A percentile compares a stretch with the other conserved stretches of the same genome.
Evolutionary conservation across 1,284 basidiomycete genomes (phyloP).

Genomic region (Cryptococcus hybrid): DNA sequence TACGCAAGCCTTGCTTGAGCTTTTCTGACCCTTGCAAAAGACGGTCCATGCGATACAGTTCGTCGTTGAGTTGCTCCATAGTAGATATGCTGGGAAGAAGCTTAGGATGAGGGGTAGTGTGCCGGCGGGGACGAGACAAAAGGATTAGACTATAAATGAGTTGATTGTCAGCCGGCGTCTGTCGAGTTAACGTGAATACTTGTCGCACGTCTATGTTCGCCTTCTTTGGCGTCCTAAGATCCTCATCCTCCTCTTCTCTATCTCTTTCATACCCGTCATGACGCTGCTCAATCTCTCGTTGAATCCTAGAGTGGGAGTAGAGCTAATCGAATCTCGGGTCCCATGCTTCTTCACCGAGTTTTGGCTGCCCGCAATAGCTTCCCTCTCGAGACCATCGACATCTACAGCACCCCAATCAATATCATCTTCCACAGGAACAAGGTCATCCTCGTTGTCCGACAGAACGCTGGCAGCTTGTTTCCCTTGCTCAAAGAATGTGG

Average conservation of each 20-base stretch:
- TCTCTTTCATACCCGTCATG: constrained; percentile 17
- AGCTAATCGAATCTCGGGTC: not conserved
- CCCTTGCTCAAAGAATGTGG: not conserved
- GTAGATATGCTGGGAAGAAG: constrained; percentile 24
- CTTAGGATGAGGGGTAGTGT: constrained; percentile 22
- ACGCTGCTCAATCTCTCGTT: not conserved
- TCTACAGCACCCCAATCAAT: constrained; percentile 43
- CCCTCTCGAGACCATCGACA: constrained; percentile 32
- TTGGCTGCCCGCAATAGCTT: constrained; percentile 29
- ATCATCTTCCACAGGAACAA: constrained; percentile 14
- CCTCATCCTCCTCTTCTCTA: constrained; percentile 12
- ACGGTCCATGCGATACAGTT: constrained; percentile 39
- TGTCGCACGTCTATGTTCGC: constrained; percentile 6
- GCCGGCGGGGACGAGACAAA: constrained; percentile 19
- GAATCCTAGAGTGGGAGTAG: not conserved
- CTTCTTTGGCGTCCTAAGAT: constrained; percentile 15
- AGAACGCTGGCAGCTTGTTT: not conserved
- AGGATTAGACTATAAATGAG: constrained; percentile 17
- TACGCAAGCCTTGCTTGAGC: constrained; percentile 40
- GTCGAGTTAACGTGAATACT: not conserved
- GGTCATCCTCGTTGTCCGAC: constrained; percentile 1
- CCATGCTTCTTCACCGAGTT: not conserved
- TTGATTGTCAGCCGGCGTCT: not conserved
- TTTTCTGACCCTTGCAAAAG: constrained; percentile 36
- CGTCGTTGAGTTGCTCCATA: constrained; percentile 32